These are phyloP conservation scores for Mediolabrus comicus DNA, from an alignment of 108 stramenopile species.

Conservation along the genomic window DNA sequence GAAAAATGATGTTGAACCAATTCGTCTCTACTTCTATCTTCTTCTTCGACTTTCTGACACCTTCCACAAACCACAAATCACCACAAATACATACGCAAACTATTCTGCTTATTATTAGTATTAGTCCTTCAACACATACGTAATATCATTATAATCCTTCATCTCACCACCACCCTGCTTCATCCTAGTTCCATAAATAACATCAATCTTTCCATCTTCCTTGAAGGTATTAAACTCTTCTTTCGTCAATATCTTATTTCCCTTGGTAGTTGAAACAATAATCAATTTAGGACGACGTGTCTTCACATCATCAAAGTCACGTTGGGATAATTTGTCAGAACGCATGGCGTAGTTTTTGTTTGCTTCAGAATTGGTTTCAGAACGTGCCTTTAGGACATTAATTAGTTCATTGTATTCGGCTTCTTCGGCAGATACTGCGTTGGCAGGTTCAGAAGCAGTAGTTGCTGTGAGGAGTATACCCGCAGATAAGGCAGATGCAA, in stretches of 20 bases:
- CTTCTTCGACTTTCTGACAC: too few relatives aligned
- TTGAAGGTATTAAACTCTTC: constrained; percentile 2
- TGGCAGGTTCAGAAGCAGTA: neutral
- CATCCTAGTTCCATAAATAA: neutral
- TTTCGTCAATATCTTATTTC: neutral
- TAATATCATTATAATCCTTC: constrained; percentile 3
- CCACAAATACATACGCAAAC: too few relatives aligned
- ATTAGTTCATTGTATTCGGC: constrained; percentile 5
- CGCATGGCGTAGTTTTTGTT: constrained; percentile 10
- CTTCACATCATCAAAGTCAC: constrained; percentile 5
- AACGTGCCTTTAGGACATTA: neutral
- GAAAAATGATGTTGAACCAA: too few relatives aligned
- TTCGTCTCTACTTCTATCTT: too few relatives aligned
- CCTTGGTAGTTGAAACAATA: constrained; percentile 2
- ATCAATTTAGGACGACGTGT: constrained; percentile 6
- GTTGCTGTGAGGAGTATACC: too few relatives aligned
- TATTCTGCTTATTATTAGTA: too few relatives aligned
- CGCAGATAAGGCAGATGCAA: neutral
- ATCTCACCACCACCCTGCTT: constrained; percentile 17
- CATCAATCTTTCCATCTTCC: constrained; percentile 3
- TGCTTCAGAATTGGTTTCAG: neutral
- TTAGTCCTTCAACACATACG: constrained; percentile 10
- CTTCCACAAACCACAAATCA: too few relatives aligned
- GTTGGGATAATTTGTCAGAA: neutral
- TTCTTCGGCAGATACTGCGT: neutral